Evolutionary conservation across 345 rosid species (phyloP).

Genomic region (Mangifera indica): DNA sequence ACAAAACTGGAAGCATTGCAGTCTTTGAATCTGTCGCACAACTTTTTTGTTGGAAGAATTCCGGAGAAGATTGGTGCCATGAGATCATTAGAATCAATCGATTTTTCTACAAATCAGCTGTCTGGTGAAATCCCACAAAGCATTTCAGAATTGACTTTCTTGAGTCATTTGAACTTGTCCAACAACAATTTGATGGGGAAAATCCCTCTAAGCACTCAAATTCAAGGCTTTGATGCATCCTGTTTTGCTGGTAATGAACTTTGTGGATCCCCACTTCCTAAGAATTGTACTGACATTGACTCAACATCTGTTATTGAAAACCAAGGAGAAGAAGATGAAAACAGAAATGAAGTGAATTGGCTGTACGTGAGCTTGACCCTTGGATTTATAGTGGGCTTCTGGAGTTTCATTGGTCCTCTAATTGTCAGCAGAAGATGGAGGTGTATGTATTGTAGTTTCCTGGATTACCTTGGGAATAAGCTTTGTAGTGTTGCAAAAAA

Average conservation of each 20-base stretch:
- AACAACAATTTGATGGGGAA: neutral
- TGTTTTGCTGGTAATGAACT: constrained; percentile 10
- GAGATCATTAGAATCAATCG: neutral
- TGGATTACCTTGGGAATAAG: neutral
- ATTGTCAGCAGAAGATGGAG: neutral
- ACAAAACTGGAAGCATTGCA: neutral
- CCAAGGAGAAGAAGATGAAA: neutral
- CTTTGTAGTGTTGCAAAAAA: neutral
- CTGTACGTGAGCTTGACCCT: neutral
- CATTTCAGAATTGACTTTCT: neutral
- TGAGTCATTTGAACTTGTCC: neutral
- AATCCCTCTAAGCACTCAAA: constrained; percentile 2
- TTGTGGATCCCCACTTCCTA: neutral
- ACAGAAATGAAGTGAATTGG: neutral
- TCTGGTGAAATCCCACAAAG: constrained; percentile 13
- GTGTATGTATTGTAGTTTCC: neutral
- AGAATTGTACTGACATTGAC: neutral
- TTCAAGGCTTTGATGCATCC: neutral
- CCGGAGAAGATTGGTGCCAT: neutral
- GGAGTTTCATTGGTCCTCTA: neutral
- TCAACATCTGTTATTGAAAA: neutral
- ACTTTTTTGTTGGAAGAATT: neutral
- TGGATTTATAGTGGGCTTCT: constrained; percentile 15
- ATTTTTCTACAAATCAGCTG: constrained; percentile 7
- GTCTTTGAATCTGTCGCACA: neutral